Evolutionary conservation across 208 protist species (phyloP), one percentile per base, ranked within the genome.

Genomic region (Trypanosoma brucei): DNA sequence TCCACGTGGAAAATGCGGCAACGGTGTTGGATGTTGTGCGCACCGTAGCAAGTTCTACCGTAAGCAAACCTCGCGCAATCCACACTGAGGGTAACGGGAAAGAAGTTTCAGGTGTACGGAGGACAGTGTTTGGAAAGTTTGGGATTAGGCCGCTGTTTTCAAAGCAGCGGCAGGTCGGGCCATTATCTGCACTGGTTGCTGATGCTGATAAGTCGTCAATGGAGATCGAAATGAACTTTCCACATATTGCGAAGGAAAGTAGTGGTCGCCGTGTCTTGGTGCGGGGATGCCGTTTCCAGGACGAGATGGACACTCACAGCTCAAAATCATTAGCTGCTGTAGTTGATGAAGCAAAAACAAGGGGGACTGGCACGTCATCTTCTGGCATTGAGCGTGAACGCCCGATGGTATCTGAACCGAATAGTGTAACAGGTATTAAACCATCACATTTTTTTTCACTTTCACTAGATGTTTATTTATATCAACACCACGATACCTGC

Each of bases 381-480:
- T 42, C 3, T 57, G 14, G 1, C 22, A 36, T 6, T 35, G 1
- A 38, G 33, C 6, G 8, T 46, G 42, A 46, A 14, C 42, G 11
- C 42, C 8, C 11, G 42, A 14, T 46, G 42, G 11, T 14, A 11
- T 46, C 8, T 46, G 6, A 6, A 14, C 11, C 42, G 6, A 54
- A 8, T 7, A 5, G 22, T n/a, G 22, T 33, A 31, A 34, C 11
- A 54, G 50, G 6, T 6, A n/a, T 54, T 7, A 35, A 35, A 5
- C 30, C 50, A 54, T 8, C 5, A n/a, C 30, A 6, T 34, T 54
- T 13, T 30, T 70, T 79, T 64, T 54, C 54, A 11, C 11, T 90
- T 31, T 75, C 69, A 31, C 54, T 90, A 34, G 84, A 90, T 50
- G 69, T 72, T 7, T 91, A 80, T 77, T 66, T 68, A 30, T 69